phyloP scores from a whole-genome alignment of 1,284 basidiomycete species.

The Golubevia pallescens region DNA sequence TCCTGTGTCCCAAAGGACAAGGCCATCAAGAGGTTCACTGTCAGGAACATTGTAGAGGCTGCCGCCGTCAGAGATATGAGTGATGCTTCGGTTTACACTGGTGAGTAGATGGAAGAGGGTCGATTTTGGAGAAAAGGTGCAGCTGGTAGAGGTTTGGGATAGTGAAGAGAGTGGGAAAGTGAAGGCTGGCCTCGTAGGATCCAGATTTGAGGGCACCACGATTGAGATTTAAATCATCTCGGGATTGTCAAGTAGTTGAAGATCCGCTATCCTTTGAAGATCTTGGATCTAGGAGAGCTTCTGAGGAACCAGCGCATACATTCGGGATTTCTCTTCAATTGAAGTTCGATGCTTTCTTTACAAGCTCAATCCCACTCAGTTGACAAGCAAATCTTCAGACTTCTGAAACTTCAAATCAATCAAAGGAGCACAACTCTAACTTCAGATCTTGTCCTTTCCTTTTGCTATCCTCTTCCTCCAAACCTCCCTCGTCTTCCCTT shows the following conservation, averaged over 20 bases:
- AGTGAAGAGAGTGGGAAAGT: too few species aligned
- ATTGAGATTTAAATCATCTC: too few species aligned
- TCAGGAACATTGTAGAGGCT: conserved; percentile 99
- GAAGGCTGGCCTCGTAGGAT: too few species aligned
- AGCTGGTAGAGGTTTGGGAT: too few species aligned
- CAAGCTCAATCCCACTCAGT: not conserved
- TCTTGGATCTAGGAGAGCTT: too few species aligned
- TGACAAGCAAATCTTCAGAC: not conserved
- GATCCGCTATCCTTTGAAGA: too few species aligned
- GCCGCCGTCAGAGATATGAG: conserved; percentile 96
- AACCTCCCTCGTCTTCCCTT: conserved; percentile 4
- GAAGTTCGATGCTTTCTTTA: not conserved
- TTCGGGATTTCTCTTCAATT: too few species aligned
- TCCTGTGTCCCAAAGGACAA: conserved; percentile 82
- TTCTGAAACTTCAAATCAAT: not conserved
- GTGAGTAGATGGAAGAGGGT: conserved; percentile 69
- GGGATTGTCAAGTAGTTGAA: too few species aligned
- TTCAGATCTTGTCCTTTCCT: conserved; percentile 4
- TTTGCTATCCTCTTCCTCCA: not conserved
- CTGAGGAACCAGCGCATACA: too few species aligned
- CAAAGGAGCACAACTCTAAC: too few species aligned
- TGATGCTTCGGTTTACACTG: conserved; percentile 91
- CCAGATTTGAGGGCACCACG: too few species aligned
- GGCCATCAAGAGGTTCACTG: conserved; percentile 99
- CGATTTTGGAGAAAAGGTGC: too few species aligned